Percentiles rank a stretch among this genome's conserved stretches.
phyloP scores from a whole-genome alignment of 2,329 filamentous ascomycete species.

The Ascochyta fabae region DNA sequence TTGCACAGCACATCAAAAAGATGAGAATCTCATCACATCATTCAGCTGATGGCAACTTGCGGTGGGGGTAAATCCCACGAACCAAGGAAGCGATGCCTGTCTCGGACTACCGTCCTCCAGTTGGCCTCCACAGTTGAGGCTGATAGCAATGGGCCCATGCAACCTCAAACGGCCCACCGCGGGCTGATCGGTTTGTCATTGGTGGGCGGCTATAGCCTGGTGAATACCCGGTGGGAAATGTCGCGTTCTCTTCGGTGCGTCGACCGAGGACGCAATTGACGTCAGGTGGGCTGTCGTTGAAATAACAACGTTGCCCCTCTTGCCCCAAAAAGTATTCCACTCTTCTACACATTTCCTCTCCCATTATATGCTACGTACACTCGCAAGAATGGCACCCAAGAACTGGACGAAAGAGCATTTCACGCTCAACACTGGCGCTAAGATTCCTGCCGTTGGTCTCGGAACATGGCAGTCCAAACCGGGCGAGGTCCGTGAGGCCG shows the following conservation, averaged over 20 bases:
- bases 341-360: not conserved
- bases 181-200: slow-evolving; percentile 7
- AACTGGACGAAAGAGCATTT: slow-evolving; percentile 47
- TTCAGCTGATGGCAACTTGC: not conserved
- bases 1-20: not conserved
- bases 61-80: slow-evolving; percentile 5
- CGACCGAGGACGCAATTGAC: slow-evolving; percentile 19
- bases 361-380: slow-evolving; percentile 31
- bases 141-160: slow-evolving; percentile 9
- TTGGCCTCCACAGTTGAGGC: slow-evolving; percentile 14
- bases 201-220: slow-evolving; percentile 2
- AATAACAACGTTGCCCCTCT: slow-evolving; percentile 13
- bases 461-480: slow-evolving; percentile 81
- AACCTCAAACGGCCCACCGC: slow-evolving; percentile 7
- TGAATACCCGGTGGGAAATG: slow-evolving; percentile 17
- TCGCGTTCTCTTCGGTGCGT: slow-evolving; percentile 14
- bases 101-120: not conserved
- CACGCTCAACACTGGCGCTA: slow-evolving; percentile 63
- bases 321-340: not conserved
- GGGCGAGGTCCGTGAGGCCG: slow-evolving; percentile 72
- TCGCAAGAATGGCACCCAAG: slow-evolving; percentile 41
- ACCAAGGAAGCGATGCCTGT: slow-evolving; percentile 8
- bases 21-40: not conserved
- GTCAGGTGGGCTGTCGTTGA: slow-evolving; percentile 16
- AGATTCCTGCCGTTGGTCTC: slow-evolving; percentile 78